Evolutionary conservation across 2,329 filamentous ascomycete species (phyloP).

Genomic region (Nemania diffusa): DNA sequence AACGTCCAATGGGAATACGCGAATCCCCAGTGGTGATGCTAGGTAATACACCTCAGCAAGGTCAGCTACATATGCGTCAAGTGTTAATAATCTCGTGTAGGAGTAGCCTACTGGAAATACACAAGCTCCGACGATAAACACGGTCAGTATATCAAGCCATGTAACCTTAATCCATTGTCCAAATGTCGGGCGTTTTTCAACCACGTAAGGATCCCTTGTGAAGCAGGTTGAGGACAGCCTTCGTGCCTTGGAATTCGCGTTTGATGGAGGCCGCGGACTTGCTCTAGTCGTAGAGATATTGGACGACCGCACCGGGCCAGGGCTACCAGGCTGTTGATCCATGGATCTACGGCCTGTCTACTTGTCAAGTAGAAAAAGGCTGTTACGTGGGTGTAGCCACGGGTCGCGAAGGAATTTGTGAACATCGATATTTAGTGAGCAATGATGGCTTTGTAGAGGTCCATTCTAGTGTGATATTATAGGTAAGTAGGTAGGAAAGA

Average conservation of each 20-base stretch:
- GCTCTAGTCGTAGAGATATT: not conserved
- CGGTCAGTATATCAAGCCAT: slow-evolving; percentile 69
- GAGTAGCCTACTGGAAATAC: slow-evolving; percentile 46
- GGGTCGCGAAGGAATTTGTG: slow-evolving; percentile 2
- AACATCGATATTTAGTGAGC: slow-evolving; percentile 16
- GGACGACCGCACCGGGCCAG: slow-evolving; percentile 11
- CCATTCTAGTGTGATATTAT: not conserved
- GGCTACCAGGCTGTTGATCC: slow-evolving; percentile 10
- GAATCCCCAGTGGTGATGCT: slow-evolving; percentile 24
- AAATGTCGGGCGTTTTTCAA: slow-evolving; percentile 41
- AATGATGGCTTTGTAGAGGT: not conserved
- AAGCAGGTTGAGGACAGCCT: slow-evolving; percentile 14
- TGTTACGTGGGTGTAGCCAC: slow-evolving; percentile 10
- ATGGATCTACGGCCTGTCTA: not conserved
- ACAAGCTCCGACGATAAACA: slow-evolving; percentile 63
- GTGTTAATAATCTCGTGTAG: not conserved
- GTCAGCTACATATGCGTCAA: slow-evolving; percentile 7
- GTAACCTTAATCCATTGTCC: slow-evolving; percentile 66
- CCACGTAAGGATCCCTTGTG: slow-evolving; percentile 20
- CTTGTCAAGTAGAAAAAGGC: not conserved
- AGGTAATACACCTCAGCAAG: slow-evolving; percentile 37
- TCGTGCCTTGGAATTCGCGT: slow-evolving; percentile 11
- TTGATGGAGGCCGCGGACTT: not conserved
- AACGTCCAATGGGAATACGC: slow-evolving; percentile 32
- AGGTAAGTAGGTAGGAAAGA: slow-evolving; percentile 18